Evolutionary conservation across 176 grass and related monocot species (phyloP).

Genomic region (Rhynchospora pubera): DNA sequence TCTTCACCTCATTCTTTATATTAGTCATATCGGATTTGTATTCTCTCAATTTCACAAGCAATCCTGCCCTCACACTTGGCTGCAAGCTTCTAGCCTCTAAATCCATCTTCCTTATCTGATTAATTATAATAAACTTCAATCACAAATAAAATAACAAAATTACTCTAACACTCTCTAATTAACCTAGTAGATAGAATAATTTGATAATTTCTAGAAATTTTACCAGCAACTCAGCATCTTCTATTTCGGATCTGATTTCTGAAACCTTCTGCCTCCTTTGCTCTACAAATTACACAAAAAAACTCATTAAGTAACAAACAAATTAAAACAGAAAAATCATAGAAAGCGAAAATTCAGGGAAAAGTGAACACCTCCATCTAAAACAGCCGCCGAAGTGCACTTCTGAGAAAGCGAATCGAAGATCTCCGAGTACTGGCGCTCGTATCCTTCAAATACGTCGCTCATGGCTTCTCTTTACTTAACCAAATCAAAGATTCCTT

Average conservation of each 20-base stretch:
- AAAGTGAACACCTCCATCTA: constrained; percentile 45
- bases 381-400: constrained; percentile 52
- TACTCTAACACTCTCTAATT: constrained; percentile 2
- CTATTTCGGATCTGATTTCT: constrained; percentile 67
- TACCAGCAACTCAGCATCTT: constrained; percentile 88
- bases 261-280: constrained; percentile 80
- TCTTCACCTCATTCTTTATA: constrained; percentile 76
- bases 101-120: constrained; percentile 87
- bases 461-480: constrained; percentile 43
- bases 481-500: neutral
- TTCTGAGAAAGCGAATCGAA: constrained; percentile 69
- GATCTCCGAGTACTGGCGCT: constrained; percentile 86
- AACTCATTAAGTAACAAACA: neutral
- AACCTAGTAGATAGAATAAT: neutral
- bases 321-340: constrained; percentile 23
- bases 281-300: constrained; percentile 32
- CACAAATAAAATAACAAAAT: neutral
- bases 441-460: constrained; percentile 89
- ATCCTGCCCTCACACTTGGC: constrained; percentile 64
- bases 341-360: neutral
- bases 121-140: neutral
- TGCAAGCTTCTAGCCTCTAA: constrained; percentile 82
- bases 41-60: constrained; percentile 79
- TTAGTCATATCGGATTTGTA: constrained; percentile 89
- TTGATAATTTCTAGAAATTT: neutral